phyloP scores from a whole-genome alignment of 306 rosid species.

The Vigna unguiculata region DNA sequence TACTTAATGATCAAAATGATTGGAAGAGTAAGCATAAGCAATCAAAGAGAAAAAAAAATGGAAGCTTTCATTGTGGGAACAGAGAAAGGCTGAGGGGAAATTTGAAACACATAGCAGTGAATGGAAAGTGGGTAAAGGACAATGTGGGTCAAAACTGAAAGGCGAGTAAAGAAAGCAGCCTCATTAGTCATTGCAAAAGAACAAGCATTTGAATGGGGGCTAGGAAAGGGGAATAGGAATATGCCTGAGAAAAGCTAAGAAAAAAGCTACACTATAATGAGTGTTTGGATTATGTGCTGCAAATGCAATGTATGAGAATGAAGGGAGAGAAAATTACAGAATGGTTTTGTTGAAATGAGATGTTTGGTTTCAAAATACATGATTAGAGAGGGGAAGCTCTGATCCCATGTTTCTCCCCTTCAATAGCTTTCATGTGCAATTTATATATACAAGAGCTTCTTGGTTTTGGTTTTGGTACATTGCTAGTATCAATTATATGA shows the following conservation, averaged over 20 bases:
- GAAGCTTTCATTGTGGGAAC: constrained; percentile 15
- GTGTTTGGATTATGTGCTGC: constrained; percentile 28
- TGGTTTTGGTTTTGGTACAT: too few relatives aligned
- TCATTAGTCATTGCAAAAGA: constrained; percentile 38
- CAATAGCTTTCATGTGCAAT: not conserved
- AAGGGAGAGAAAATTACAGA: not conserved
- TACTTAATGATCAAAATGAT: constrained; percentile 26
- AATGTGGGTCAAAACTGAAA: constrained; percentile 50
- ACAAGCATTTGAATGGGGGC: constrained; percentile 6
- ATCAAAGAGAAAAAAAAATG: not conserved
- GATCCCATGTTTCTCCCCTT: not conserved
- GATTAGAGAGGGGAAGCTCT: not conserved
- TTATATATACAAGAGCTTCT: too few relatives aligned
- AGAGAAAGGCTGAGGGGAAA: not conserved
- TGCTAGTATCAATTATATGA: too few relatives aligned
- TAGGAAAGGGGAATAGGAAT: constrained; percentile 4
- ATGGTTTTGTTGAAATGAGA: constrained; percentile 27
- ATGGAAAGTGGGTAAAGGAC: not conserved
- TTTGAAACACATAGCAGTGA: not conserved
- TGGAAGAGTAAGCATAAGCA: constrained; percentile 35
- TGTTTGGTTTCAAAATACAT: constrained; percentile 21
- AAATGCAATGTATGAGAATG: constrained; percentile 43
- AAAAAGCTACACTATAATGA: not conserved
- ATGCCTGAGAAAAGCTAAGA: not conserved
- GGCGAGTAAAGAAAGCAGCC: constrained; percentile 12